A percentile compares a stretch with the other conserved stretches of the same genome.
Conservation (phyloP, 202 grass and related monocot genomes). For the Carex sylvatica region DNA sequence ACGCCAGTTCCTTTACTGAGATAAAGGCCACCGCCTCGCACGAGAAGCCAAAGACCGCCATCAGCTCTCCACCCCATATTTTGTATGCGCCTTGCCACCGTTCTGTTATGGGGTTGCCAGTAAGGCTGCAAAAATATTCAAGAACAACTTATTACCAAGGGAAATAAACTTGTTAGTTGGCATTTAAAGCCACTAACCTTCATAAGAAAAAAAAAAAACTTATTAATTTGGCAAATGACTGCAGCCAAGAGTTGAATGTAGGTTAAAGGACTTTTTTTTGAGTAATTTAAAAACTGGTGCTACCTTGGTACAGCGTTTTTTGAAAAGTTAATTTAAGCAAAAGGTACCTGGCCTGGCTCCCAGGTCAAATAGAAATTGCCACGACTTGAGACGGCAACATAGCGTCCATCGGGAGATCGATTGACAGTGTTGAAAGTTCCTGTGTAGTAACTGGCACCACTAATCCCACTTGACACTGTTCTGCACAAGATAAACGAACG, state of each 20-base stretch:
- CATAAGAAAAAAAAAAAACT: background rate
- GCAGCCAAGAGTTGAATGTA: background rate
- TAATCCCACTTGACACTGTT: constrained; percentile 99
- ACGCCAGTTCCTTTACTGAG: constrained; percentile 94
- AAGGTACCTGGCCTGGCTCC: constrained; percentile 88
- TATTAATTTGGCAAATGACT: background rate
- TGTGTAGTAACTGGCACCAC: constrained; percentile 94
- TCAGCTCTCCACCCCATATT: constrained; percentile 99
- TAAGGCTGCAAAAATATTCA: constrained; percentile 43
- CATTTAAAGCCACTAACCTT: too few relatives aligned
- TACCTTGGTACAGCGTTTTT: background rate
- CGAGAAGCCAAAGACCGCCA: constrained; percentile 96
- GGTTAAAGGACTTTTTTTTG: background rate
- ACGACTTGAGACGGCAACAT: constrained; percentile 85
- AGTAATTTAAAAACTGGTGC: background rate
- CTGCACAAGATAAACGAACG: constrained; percentile 49
- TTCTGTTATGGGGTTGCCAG: constrained; percentile 98
- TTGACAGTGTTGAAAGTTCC: constrained; percentile 94
- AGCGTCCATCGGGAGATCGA: constrained; percentile 78
- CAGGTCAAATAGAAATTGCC: constrained; percentile 96
- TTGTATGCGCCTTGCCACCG: constrained; percentile 91
- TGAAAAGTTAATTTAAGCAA: background rate
- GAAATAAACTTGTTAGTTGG: background rate
- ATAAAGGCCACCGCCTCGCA: constrained; percentile 89
- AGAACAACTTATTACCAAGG: background rate